phyloP scores from a whole-genome alignment of 768 basidiomycete genomes.

The Lactarius akahatsu region DNA sequence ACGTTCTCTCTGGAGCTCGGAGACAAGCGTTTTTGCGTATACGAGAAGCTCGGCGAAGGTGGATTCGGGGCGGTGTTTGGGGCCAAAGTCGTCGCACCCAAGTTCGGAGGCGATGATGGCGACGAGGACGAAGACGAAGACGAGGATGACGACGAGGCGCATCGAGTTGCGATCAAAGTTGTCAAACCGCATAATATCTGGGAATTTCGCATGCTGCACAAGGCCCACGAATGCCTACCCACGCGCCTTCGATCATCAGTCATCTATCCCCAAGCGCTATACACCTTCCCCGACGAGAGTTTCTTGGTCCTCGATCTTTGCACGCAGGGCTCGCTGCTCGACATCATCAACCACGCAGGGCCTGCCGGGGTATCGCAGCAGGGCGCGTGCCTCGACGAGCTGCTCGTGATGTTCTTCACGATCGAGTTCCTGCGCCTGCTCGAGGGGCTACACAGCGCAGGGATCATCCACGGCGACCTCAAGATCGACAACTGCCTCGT shows the following conservation, averaged over 20 bases:
- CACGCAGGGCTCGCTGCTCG: conserved; percentile 88
- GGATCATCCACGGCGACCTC: conserved; percentile 96
- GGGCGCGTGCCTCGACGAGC: conserved; percentile 84
- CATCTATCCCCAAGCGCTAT: conserved; percentile 74
- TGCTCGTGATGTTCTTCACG: conserved; percentile 93
- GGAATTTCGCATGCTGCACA: conserved; percentile 87
- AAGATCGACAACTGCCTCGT: conserved; percentile 99
- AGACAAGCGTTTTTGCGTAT: conserved; percentile 64
- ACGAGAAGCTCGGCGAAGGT: conserved; percentile 93
- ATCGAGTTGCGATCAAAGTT: conserved; percentile 84
- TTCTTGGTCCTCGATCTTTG: conserved; percentile 86
- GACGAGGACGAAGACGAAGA: conserved; percentile 46
- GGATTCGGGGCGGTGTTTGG: conserved; percentile 97
- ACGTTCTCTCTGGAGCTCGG: conserved; percentile 59
- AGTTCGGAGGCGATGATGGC: conserved; percentile 46
- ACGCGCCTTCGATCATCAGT: conserved; percentile 60
- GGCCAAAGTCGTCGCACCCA: conserved; percentile 51
- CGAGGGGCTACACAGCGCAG: conserved; percentile 75
- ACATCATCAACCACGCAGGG: conserved; percentile 84
- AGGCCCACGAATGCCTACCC: conserved; percentile 70
- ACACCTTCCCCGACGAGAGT: conserved; percentile 85
- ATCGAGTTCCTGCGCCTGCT: conserved; percentile 83
- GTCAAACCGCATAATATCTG: conserved; percentile 87
- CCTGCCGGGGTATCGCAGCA: conserved; percentile 75
- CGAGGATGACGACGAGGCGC: conserved; percentile 51